Conservation (phyloP, 257 asterid genomes). For the Parsonsia alboflavescens region DNA sequence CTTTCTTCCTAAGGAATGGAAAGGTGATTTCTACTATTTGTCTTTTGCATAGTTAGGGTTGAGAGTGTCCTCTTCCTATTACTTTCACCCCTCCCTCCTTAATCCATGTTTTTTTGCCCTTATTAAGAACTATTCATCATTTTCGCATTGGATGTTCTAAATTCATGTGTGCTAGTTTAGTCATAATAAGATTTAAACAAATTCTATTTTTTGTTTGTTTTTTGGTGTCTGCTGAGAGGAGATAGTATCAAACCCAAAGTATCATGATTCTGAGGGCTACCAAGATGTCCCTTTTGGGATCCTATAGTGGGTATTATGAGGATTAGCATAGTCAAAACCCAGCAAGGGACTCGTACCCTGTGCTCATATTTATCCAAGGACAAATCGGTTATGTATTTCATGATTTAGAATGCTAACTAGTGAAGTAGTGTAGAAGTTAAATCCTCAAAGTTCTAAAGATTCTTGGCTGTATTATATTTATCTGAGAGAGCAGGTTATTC, state of each 20-base stretch:
- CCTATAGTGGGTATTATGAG: not conserved
- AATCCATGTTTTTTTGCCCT: not conserved
- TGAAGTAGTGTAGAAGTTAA: not conserved
- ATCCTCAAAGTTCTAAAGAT: not conserved
- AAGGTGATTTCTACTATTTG: slow-evolving; percentile 46
- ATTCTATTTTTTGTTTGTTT: not conserved
- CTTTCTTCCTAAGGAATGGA: slow-evolving; percentile 87
- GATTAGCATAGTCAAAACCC: not conserved
- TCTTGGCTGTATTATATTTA: not conserved
- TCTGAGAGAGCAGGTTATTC: not conserved
- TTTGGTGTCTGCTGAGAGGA: not conserved
- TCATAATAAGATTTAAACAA: not conserved
- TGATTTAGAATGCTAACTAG: not conserved
- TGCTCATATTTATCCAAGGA: not conserved
- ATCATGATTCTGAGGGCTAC: not conserved
- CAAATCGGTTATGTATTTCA: not conserved
- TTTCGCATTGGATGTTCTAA: not conserved
- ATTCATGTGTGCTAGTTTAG: not conserved
- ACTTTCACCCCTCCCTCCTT: not conserved
- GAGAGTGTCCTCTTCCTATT: not conserved
- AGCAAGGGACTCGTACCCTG: not conserved
- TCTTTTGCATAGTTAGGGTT: not conserved
- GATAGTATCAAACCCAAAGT: not conserved
- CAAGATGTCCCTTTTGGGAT: not conserved
- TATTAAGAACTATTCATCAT: not conserved